phyloP scores from a whole-genome alignment of 305 asterid genomes.

The Solanum chacoense region DNA sequence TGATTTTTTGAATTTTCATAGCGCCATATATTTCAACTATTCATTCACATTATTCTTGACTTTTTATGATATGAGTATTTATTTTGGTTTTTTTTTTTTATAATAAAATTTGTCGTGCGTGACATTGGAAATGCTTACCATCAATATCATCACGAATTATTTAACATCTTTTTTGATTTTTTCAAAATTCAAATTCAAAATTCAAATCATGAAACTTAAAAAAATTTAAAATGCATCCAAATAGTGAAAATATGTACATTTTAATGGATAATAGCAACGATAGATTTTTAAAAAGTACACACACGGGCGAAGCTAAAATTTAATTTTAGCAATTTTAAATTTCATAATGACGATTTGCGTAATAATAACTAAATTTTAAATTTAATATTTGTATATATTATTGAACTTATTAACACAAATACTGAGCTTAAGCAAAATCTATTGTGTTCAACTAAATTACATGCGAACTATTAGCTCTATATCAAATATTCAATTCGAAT shows the following conservation, averaged over 20 bases:
- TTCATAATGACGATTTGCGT: too few species aligned
- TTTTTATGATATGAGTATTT: neutral
- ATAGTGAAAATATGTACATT: neutral
- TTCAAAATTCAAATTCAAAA: neutral
- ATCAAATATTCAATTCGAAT: too few species aligned
- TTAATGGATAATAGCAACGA: neutral
- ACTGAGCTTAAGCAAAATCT: accelerated
- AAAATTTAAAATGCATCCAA: neutral
- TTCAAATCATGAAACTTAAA: neutral
- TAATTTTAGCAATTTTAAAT: too few species aligned
- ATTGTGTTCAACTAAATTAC: neutral
- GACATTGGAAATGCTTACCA: neutral
- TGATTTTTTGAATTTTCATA: neutral
- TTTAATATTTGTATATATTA: too few species aligned
- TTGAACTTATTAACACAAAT: too few species aligned
- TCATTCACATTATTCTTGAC: neutral
- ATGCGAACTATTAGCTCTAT: too few species aligned
- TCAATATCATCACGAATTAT: neutral
- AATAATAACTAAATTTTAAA: too few species aligned
- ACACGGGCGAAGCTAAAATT: neutral
- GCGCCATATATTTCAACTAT: neutral
- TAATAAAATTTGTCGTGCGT: neutral
- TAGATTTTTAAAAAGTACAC: neutral
- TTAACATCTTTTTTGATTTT: neutral
- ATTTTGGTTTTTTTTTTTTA: neutral